These are phyloP conservation scores for Globisporangium camurandrum DNA, from an alignment of 352 stramenopile species.

Conservation along the genomic window DNA sequence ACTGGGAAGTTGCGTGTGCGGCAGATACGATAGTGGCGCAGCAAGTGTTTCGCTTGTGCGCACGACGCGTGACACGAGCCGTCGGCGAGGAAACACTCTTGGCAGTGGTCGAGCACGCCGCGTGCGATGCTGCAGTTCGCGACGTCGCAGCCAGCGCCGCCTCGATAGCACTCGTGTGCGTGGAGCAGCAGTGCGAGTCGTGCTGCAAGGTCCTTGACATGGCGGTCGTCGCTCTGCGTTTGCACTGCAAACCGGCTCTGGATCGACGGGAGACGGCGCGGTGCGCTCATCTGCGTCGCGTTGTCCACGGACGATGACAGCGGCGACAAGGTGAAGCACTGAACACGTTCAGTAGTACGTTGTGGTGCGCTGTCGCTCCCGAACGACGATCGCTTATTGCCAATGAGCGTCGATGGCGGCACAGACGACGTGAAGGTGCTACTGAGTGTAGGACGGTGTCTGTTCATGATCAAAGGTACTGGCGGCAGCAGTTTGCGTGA, in stretches of 20 bases:
- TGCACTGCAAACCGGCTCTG: slow-evolving; percentile 4
- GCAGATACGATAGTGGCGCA: slow-evolving; percentile 42
- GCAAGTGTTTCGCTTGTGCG: slow-evolving; percentile 33
- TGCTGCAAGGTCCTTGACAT: slow-evolving; percentile 27
- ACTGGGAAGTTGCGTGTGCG: slow-evolving; percentile 16
- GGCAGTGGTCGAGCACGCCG: slow-evolving; percentile 44
- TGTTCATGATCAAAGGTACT: not conserved
- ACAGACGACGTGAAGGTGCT: not conserved
- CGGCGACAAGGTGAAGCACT: not conserved
- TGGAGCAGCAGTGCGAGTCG: slow-evolving; percentile 37
- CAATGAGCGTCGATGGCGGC: not conserved
- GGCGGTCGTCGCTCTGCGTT: slow-evolving; percentile 3
- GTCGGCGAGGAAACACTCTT: slow-evolving; percentile 34
- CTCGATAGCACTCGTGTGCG: slow-evolving; percentile 34
- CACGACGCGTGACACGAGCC: slow-evolving; percentile 37
- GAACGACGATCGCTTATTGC: no score
- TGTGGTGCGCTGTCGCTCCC: not conserved
- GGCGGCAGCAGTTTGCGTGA: slow-evolving; percentile 2
- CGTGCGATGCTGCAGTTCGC: slow-evolving; percentile 36
- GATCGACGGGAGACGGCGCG: slow-evolving; percentile 10
- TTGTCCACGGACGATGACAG: no score
- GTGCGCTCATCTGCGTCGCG: not conserved
- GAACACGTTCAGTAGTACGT: no score
- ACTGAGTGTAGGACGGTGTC: not conserved
- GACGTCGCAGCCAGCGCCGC: slow-evolving; percentile 16